Percentiles rank a stretch among this genome's conserved stretches.
phyloP scores from a whole-genome alignment of 345 rosid species.

The Euphorbia peplus region DNA sequence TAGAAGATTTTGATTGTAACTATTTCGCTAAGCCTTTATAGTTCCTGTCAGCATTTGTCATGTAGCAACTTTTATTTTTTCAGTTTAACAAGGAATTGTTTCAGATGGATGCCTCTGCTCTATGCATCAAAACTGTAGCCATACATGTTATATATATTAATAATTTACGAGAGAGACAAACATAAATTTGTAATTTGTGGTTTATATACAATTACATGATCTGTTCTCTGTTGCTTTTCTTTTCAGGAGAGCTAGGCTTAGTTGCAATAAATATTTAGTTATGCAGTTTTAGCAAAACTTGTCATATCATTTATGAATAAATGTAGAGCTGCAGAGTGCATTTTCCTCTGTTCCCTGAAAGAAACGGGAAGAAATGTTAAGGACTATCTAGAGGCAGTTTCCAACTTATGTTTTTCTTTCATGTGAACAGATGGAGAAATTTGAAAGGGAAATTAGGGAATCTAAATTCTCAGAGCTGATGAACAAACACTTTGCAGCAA shows the following conservation, averaged over 20 bases:
- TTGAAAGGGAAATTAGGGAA: conserved; percentile 82
- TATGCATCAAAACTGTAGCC: background rate
- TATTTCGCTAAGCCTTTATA: background rate
- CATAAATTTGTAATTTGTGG: background rate
- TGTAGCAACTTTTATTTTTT: background rate
- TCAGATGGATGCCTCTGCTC: background rate
- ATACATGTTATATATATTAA: background rate
- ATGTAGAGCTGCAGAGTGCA: background rate
- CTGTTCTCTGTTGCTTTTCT: background rate
- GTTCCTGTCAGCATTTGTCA: background rate
- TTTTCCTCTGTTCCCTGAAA: background rate
- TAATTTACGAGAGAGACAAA: background rate
- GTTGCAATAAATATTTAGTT: background rate
- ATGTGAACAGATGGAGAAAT: conserved; percentile 78
- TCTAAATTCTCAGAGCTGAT: conserved; percentile 87
- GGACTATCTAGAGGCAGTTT: background rate
- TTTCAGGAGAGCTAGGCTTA: background rate
- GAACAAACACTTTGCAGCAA: conserved; percentile 99
- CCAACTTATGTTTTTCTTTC: conserved; percentile 11
- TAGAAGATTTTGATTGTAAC: background rate
- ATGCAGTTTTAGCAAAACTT: too few relatives aligned
- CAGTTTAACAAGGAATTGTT: background rate
- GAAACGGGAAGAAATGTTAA: background rate
- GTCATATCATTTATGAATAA: too few relatives aligned
- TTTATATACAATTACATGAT: too few relatives aligned